Evolutionary conservation across 2,329 filamentous ascomycete genomes (phyloP), one percentile per base, ranked within the genome.

Genomic region (Colletotrichum shisoi): DNA sequence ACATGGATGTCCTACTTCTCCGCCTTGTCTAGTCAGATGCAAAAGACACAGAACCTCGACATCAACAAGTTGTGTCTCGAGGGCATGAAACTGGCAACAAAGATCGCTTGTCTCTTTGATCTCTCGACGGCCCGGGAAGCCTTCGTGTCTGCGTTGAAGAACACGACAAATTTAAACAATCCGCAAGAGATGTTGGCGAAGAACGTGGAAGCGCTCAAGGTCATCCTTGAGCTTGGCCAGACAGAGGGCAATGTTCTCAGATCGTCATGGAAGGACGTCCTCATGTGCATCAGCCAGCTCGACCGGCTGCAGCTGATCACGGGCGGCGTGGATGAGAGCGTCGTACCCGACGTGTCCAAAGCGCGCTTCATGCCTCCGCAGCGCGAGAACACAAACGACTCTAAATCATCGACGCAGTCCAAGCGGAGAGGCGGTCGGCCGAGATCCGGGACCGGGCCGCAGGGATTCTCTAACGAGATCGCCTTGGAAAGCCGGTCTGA

Each of bases 1-100:
- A 96, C 93, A 0, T 99, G 95, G 95, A 99, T 98, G 94, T 97
- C 94, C 11, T 96, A 97, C 78, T 91, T 99, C 74, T 98, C 94
- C 5, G 94, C 94, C 0, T 85, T 99, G 31, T 97, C 94, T 1
- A 94, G 92, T 57, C 92, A 96, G 72, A 94, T 95, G 76, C 95
- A 98, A 73, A 94, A 97, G 75, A 91, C 92, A 0, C 92, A 96
- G 72, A 97, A 97, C 73, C 83, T 97, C 4, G 93, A 97, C 71
- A 92, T 95, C 17, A 94, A 97, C 77, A 93, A 90, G 75, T 80
- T 97, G 7, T 99, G 95, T 74, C 90, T 99, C 73, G 94, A 99
- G 74, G 95, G 95, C 3, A 93, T 98, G 84, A 96, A 94, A 76
- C 84, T 99, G 65, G 93, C 95, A 0, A 96, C 96, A 66, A 91